Conservation (phyloP, 768 basidiomycete genomes). For the Leucocoprinus leucothites region DNA sequence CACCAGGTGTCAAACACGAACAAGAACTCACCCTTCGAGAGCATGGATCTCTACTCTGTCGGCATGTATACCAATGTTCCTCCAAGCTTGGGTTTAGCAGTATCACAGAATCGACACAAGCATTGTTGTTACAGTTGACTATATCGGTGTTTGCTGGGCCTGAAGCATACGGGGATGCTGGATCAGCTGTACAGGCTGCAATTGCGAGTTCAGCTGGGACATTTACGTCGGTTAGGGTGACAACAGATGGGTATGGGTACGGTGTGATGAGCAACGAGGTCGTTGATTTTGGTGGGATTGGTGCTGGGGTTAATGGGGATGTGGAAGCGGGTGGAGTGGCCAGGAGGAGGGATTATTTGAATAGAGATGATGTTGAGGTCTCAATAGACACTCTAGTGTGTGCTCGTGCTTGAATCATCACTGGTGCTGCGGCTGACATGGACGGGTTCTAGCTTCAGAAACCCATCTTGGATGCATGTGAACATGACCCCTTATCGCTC, state of each 20-base stretch:
- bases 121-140: constrained; percentile 74
- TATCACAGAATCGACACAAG: constrained; percentile 82
- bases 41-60: constrained; percentile 79
- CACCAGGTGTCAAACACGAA: constrained; percentile 22
- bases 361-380: constrained; percentile 78
- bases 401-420: too few species aligned
- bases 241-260: constrained; percentile 86
- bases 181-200: constrained; percentile 86
- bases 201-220: constrained; percentile 83
- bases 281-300: constrained; percentile 38
- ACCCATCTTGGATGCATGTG: constrained; percentile 79
- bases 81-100: constrained; percentile 73
- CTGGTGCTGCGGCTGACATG: too few species aligned
- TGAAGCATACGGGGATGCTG: constrained; percentile 47
- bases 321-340: constrained; percentile 19
- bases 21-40: constrained; percentile 63
- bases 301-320: constrained; percentile 30
- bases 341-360: constrained; percentile 48
- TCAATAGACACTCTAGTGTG: constrained; percentile 76
- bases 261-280: constrained; percentile 76
- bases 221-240: constrained; percentile 85
- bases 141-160: constrained; percentile 83
- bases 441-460: constrained; percentile 60
- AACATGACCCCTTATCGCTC: constrained; percentile 79
- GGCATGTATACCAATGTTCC: constrained; percentile 89